Evolutionary conservation across 192 early-diverging fungal species (phyloP).

Genomic region (Coemansia sp.): DNA sequence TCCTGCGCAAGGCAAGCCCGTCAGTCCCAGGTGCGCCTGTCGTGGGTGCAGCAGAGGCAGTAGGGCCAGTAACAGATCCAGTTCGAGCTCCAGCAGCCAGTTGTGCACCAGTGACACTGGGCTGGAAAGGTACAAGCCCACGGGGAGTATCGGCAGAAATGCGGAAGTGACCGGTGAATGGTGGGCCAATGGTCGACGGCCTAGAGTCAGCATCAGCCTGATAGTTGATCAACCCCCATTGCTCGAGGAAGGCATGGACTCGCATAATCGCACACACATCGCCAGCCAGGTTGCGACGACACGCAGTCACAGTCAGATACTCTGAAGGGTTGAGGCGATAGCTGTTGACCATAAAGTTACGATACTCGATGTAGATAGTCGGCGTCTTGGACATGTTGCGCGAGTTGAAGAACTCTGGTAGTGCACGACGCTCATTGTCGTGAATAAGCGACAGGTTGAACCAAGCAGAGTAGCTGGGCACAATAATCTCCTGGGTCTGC

Average conservation of each 20-base stretch:
- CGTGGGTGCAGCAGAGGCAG: conserved; percentile 13
- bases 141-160: conserved; percentile 94
- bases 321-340: conserved; percentile 93
- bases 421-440: conserved; percentile 80
- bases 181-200: conserved; percentile 89
- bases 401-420: conserved; percentile 96
- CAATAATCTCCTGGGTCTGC: conserved; percentile 69
- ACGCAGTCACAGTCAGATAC: conserved; percentile 98
- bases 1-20: conserved; percentile 56
- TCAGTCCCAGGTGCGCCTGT: conserved; percentile 15
- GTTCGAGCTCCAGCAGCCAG: conserved; percentile 9
- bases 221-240: conserved; percentile 99
- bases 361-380: conserved; percentile 87
- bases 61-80: not conserved
- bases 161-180: conserved; percentile 96
- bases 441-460: conserved; percentile 79
- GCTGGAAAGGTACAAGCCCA: conserved; percentile 86
- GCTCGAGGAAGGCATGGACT: conserved; percentile 97
- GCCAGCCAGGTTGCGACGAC: conserved; percentile 92
- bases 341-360: conserved; percentile 98
- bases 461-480: conserved; percentile 94
- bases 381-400: conserved; percentile 93
- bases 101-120: conserved; percentile 43
- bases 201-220: conserved; percentile 92
- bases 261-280: conserved; percentile 99